Evolutionary conservation across 495 filamentous ascomycete species (phyloP), one percentile per base, ranked within the genome.

Genomic region (Corynascus novoguineensis): DNA sequence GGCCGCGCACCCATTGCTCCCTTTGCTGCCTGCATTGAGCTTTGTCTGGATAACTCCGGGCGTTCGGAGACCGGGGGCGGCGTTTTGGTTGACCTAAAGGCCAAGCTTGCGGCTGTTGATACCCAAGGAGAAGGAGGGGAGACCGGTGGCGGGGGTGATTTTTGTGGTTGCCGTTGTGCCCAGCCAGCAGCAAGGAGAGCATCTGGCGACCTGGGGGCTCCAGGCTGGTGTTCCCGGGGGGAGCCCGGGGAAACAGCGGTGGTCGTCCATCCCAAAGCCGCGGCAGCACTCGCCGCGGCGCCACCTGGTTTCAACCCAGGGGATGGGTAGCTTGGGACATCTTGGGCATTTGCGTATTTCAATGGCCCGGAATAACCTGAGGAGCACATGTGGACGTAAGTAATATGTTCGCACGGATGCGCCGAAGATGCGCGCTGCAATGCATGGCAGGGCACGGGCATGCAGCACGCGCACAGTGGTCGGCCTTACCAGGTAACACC

Each of bases 201-300:
- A 21, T 90, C 90, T 58, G 86, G 89, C 9, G 85, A 80, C 31
- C 86, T 85, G 46, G 83, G 78, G 5, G 79, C 66, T 60, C 80
- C 87, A 44, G 73, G 64, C 57, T 80, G 76, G 22, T 78, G 74
- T 44, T 83, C 57, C 24, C 40, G 74, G 69, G 77, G 24, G 12
- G 49, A 40, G 35, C 14, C 22, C 17, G 25, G 27, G 1, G 45
- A 22, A 3, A 34, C 7, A 8, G 45, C 34, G 3, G 25, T 12
- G 62, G 84, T 84, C 25, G 83, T 76, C 77, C 89, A 86, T 25
- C 88, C 88, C 17, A 93, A 74, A 41, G 75, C 80, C 14, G 86
- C 86, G 44, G 89, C 90, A 34, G 86, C 83, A 50, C 82, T 81
- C 21, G 88, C 89, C 41, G 88, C 88, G 29, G 84, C 77, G 55